Evolutionary conservation across 306 rosid species (phyloP).

Genomic region (Malus asiatica): DNA sequence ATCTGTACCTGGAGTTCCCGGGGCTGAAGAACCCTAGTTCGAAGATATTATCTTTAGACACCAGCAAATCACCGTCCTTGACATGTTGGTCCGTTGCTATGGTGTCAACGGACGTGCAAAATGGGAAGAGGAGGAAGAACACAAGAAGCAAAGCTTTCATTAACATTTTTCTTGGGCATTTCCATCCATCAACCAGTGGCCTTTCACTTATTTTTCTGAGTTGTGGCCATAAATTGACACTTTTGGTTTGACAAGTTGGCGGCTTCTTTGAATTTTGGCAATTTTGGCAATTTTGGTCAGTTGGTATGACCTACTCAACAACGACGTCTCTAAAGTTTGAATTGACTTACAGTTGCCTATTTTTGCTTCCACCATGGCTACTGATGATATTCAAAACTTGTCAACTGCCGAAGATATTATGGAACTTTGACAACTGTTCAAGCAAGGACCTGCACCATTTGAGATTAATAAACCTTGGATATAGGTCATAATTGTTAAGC

Average conservation of each 20-base stretch:
- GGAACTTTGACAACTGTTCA: not conserved
- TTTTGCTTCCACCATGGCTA: too few species aligned
- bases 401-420: too few species aligned
- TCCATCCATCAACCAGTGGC: too few species aligned
- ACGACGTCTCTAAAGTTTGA: too few species aligned
- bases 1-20: slow-evolving; percentile 14
- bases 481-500: too few species aligned
- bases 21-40: slow-evolving; percentile 53
- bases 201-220: not conserved
- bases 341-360: too few species aligned
- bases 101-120: not conserved
- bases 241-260: too few species aligned
- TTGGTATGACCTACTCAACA: too few species aligned
- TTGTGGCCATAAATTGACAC: not conserved
- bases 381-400: too few species aligned
- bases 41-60: slow-evolving; percentile 31
- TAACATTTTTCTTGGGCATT: not conserved
- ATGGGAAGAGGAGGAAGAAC: not conserved
- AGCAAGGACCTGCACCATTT: not conserved
- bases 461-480: too few species aligned
- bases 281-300: too few species aligned
- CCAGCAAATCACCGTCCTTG: slow-evolving; percentile 32
- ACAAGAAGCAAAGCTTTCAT: not conserved
- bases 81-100: slow-evolving; percentile 15
- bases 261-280: too few species aligned